Evolutionary conservation across 177 flowering plant genomes (phyloP).

Genomic region (Vitis hybrid): DNA sequence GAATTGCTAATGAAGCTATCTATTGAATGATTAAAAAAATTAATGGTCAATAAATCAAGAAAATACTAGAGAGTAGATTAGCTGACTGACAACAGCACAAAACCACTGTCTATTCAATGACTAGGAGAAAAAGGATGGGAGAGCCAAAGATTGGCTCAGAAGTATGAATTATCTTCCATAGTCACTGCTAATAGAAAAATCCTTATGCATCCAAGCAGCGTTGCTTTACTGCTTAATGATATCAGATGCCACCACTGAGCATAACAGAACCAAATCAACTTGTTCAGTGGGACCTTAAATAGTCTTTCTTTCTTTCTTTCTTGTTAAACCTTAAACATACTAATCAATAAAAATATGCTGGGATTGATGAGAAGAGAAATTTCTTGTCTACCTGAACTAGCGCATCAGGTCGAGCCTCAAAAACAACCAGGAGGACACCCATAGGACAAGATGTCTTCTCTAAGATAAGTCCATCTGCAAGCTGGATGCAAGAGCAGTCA

Average conservation of each 20-base stretch:
- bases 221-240: too few species aligned
- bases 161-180: too few species aligned
- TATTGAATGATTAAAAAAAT: slow-evolving; percentile 22
- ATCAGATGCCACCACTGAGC: too few species aligned
- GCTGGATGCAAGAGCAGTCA: slow-evolving; percentile 38
- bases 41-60: neutral
- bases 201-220: too few species aligned
- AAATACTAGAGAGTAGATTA: neutral
- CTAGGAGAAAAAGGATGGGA: too few species aligned
- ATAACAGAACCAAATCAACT: too few species aligned
- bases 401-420: slow-evolving; percentile 99
- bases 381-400: slow-evolving; percentile 75
- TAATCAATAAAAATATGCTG: neutral
- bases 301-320: too few species aligned
- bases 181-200: too few species aligned
- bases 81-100: neutral
- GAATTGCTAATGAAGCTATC: slow-evolving; percentile 94
- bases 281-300: too few species aligned
- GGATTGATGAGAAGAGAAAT: neutral
- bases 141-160: too few species aligned
- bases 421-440: slow-evolving; percentile 93
- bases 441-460: slow-evolving; percentile 91
- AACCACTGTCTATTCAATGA: too few species aligned
- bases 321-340: neutral
- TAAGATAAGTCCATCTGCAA: slow-evolving; percentile 87